Evolutionary conservation across 202 grass and related monocot species (phyloP).

Genomic region (Zoysia matrella): DNA sequence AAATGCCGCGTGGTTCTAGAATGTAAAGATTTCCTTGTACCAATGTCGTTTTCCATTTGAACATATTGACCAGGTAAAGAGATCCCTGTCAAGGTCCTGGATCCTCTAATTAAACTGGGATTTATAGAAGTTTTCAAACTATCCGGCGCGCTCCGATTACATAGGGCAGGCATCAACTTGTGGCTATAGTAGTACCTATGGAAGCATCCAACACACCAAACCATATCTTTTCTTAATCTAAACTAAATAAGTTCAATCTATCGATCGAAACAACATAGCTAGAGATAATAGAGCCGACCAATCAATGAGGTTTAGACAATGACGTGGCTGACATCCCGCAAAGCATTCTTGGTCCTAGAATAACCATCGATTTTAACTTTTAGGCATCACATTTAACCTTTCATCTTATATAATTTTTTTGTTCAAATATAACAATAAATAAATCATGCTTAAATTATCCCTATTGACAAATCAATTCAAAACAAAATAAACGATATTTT

Average conservation of each 20-base stretch:
- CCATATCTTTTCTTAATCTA: slow-evolving; percentile 23
- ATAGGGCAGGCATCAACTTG: neutral
- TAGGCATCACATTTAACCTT: too few relatives aligned
- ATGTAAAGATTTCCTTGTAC: neutral
- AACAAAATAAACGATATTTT: too few relatives aligned
- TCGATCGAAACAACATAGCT: slow-evolving; percentile 9
- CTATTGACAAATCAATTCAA: too few relatives aligned
- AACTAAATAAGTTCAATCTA: neutral
- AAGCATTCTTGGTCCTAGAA: neutral
- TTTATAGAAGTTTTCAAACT: neutral
- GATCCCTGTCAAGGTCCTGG: neutral
- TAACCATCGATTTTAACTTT: too few relatives aligned
- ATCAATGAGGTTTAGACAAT: slow-evolving; percentile 27
- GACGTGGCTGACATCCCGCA: slow-evolving; percentile 43
- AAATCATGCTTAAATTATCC: too few relatives aligned
- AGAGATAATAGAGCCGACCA: neutral
- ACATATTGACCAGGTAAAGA: neutral
- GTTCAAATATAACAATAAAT: too few relatives aligned
- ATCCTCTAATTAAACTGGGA: neutral
- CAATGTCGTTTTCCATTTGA: neutral
- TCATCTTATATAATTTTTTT: too few relatives aligned
- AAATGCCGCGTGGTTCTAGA: slow-evolving; percentile 2
- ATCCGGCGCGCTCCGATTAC: neutral
- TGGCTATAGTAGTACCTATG: slow-evolving; percentile 1
- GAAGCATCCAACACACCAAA: slow-evolving; percentile 19